Evolutionary conservation across 2,329 filamentous ascomycete species (phyloP), one percentile per base, ranked within the genome.

Genomic region (Claviceps pusilla): DNA sequence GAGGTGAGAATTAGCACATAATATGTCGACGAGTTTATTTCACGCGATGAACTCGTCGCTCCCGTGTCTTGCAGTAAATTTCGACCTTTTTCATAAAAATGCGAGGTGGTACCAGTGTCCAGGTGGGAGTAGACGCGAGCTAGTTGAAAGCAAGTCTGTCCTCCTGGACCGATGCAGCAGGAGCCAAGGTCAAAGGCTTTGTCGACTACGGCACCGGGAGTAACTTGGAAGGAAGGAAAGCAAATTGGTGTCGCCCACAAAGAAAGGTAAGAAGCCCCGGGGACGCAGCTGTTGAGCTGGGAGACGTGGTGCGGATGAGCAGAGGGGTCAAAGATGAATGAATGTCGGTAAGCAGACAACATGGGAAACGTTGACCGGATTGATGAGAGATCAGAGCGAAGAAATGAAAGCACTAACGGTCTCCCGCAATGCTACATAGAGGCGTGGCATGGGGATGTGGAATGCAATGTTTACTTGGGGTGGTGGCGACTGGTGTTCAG

Each of bases 1-100:
- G 53, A 51, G 53, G 58, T 52, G 41, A 55, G 58, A 52, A 64
- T 66, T 65, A 69, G 65, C 61, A 65, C 68, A 70, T 70, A 65
- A 62, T 69, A 65, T 56, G 62, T 28, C 29, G 48, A 24, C 11
- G 33, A 55, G 48, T 54, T 10, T 52, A 54, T 49, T 56, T 53
- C 56, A 55, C 55, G 33, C 50, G 49, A 50, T 45, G 52, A 42
- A 14, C 49, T 24, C 54, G 50, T 54, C 39, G 51, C 51, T 48
- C 57, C 51, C 55, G 35, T 49, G 53, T 55, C 29, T 48, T 28
- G 42, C 52, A 43, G 43, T 52, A 35, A 28, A 52, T 54, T 41
- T 45, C 12, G 16, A 16, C 29, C 46, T 24, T 41, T 2, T 28
- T 33, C n/a, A 35, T 46, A 53, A 53, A 12, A 16, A 53, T 50